Base-by-base conservation (phyloP, 2,329 filamentous ascomycete genomes). In the Didymella exigua region DNA sequence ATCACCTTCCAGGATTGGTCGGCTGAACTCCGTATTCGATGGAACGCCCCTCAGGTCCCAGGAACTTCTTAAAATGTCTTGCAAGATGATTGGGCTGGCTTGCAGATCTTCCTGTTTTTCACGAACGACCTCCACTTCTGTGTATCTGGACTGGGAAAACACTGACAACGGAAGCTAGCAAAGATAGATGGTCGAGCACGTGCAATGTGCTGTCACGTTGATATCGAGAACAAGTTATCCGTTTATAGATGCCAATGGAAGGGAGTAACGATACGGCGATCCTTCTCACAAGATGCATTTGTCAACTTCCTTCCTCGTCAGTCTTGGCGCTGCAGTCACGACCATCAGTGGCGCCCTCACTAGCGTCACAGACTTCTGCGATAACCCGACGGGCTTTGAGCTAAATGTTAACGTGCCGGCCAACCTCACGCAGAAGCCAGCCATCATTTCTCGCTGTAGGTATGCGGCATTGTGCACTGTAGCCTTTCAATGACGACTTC, bases 371-470 rank as follows among this genome's bases (percentile, higher is more conserved):
- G 64, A 71, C 58, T 81, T 78, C 44, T 79, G 79, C 11, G 61
- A 57, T 31, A 69, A 70, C 27, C 76, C 79, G 6, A 78, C 77
- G 16, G 78, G 79, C 46, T 77, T 82, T 2, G 71, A 77, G 26
- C 84, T 85, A 74, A 81, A 81, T 73, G 81, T 85, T 53, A 77
- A 76, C 21, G 77, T 80, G 29, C 78, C 78, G 0, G 63, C 67
- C 3, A 77, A 75, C 51, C 70, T 81, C 23, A 73, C 77, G 0
- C 38, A 74, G 0, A 79, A 71, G 10, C 82, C 84, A 0, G 78
- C 80, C 2, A 76, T 86, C 43, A 74, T 86, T 86, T 11, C 81
- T 86, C 29, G 84, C 81, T 5, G 67, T 73, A 30, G 81, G 86
- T 74, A 9, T 2, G 6, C 16, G 7, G 4, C 24, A 27, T 26